Evolutionary conservation across 139 green algal genomes (phyloP).

Genomic region (Tetraselmis striata): DNA sequence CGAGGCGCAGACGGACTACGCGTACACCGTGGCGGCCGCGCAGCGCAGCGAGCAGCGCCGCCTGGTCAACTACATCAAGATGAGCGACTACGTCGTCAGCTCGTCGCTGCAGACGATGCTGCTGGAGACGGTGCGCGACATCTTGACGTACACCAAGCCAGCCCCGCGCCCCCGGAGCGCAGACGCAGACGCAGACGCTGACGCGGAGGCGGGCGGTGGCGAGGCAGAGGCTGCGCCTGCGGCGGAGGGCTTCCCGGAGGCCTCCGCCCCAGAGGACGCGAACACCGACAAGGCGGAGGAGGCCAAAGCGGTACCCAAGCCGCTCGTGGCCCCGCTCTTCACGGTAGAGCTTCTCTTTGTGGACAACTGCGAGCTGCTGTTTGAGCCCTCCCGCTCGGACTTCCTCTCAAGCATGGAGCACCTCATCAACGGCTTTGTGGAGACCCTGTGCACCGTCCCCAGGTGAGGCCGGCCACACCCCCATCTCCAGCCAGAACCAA

Average conservation of each 20-base stretch:
- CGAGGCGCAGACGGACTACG: conserved; percentile 38
- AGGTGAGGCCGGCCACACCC: conserved; percentile 19
- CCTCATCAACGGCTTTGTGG: conserved; percentile 35
- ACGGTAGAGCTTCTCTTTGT: conserved; percentile 54
- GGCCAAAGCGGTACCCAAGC: not conserved
- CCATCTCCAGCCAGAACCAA: not conserved
- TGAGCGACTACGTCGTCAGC: conserved; percentile 72
- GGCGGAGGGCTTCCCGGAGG: not conserved
- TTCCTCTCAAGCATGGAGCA: conserved; percentile 28
- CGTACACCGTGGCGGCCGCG: conserved; percentile 67
- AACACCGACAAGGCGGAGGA: not conserved
- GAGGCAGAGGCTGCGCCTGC: not conserved
- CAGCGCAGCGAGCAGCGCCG: conserved; percentile 61
- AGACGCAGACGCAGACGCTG: conserved; percentile 6
- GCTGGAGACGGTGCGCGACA: conserved; percentile 39
- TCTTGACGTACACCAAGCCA: conserved; percentile 6
- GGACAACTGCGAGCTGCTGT: conserved; percentile 34
- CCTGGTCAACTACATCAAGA: conserved; percentile 63
- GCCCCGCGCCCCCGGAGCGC: not conserved
- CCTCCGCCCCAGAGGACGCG: conserved; percentile 15
- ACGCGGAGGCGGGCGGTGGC: conserved; percentile 3
- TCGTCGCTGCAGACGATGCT: conserved; percentile 65
- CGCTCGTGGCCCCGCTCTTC: conserved; percentile 35
- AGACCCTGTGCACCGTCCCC: conserved; percentile 36
- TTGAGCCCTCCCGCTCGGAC: conserved; percentile 28